Evolutionary conservation across 441 rosid genomes (phyloP), one percentile per base, ranked within the genome.

Genomic region (Arabidopsis lyrata): DNA sequence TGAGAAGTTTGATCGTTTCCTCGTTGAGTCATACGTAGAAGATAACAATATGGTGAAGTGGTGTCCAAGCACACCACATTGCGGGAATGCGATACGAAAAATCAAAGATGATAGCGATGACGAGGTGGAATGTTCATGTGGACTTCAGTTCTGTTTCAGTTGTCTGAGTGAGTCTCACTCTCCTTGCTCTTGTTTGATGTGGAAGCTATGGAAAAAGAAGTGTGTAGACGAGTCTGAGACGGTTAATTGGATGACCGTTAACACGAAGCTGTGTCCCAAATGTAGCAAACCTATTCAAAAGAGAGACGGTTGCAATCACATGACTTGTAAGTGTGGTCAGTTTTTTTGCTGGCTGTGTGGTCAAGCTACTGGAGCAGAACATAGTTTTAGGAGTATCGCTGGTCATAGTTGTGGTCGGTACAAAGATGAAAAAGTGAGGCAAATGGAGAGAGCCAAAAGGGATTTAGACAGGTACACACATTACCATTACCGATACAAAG

Each of bases 11-110:
- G 92, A 89, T 67, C 87, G 90, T 49, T 89, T 86, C 79, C 86
- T 90, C 32, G 58, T 84, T 31, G 93, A 89, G 68, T 93, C 98
- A 8, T 90, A 89, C 47, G 86, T 92, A 0, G 98, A 93, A 76
- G 98, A 90, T 75, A 90, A 90, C 70, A 86, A 70, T 60, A 81
- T 73, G 88, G 95, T 87, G 66, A 92, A 86, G 81, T 92, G 98
- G 96, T 92, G 98, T 82, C 98, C 98, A 22, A 92, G 98, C 62
- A 77, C 78, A 57, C 96, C 95, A 2, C 98, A 88, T 65, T 92
- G 98, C 61, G 96, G 98, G 29, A 87, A 90, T 78, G 98, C 97
- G 0, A 83, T 92, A 38, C 81, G 83, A 10, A 68, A 62, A 6
- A 75, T 73, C 20, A 82, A 80, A 73, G 86, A 83, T 48, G 88